These are phyloP conservation scores for Talaromyces sp. DNA, from an alignment of 2,329 filamentous ascomycete species.

Conservation along the genomic window DNA sequence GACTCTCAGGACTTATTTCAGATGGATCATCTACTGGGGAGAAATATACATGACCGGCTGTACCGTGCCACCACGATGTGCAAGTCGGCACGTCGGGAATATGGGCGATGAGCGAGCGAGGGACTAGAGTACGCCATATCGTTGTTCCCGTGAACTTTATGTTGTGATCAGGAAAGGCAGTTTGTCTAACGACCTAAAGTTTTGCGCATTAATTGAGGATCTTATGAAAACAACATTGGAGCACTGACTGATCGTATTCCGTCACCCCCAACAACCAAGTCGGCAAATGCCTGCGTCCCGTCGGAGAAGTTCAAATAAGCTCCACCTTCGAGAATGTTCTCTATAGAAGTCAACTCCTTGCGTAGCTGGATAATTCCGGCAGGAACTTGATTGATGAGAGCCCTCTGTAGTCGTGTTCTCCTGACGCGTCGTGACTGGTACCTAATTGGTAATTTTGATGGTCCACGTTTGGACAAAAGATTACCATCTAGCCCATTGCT, in stretches of 20 bases:
- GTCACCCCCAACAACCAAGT: slow-evolving; percentile 52
- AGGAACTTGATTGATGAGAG: slow-evolving; percentile 48
- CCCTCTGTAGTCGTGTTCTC: slow-evolving; percentile 45
- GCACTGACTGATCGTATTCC: slow-evolving; percentile 48
- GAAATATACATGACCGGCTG: slow-evolving; percentile 42
- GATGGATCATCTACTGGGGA: slow-evolving; percentile 37
- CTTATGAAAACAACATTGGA: not conserved
- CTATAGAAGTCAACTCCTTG: slow-evolving; percentile 43
- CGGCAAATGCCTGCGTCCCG: slow-evolving; percentile 36
- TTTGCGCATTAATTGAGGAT: not conserved
- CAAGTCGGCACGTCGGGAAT: slow-evolving; percentile 29
- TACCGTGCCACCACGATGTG: slow-evolving; percentile 46
- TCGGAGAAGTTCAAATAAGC: slow-evolving; percentile 48
- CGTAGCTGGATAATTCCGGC: slow-evolving; percentile 43
- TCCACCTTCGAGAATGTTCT: slow-evolving; percentile 36
- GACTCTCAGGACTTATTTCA: slow-evolving; percentile 24
- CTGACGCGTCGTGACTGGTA: slow-evolving; percentile 30
- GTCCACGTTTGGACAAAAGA: slow-evolving; percentile 21
- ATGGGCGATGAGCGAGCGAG: slow-evolving; percentile 34
- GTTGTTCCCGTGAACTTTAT: slow-evolving; percentile 50
- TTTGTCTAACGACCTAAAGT: slow-evolving; percentile 39
- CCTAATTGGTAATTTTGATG: slow-evolving; percentile 17
- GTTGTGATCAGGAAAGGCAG: slow-evolving; percentile 42
- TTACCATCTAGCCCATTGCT: slow-evolving; percentile 35
- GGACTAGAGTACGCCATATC: slow-evolving; percentile 47